A percentile compares a stretch with the other conserved stretches of the same genome.
Evolutionary conservation across 352 stramenopile genomes (phyloP).

Genomic region (Phytophthora parvispora): DNA sequence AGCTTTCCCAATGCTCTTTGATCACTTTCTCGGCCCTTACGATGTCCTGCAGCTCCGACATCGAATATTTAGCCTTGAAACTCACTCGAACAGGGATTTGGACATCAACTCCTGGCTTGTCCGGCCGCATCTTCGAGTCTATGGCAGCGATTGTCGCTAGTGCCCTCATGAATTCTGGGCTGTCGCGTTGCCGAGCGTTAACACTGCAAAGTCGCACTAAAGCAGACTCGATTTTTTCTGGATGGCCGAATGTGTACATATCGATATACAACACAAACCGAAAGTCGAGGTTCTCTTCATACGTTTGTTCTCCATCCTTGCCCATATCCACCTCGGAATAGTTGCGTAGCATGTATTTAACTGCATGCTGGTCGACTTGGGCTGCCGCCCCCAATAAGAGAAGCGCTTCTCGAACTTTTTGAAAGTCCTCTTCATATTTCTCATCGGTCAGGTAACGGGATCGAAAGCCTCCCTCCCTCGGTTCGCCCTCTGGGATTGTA

Average conservation of each 20-base stretch:
- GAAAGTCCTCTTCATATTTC: neutral
- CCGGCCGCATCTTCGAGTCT: neutral
- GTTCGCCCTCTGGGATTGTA: neutral
- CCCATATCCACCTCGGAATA: neutral
- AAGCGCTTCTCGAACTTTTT: neutral
- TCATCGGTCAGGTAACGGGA: too few relatives aligned
- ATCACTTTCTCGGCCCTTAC: neutral
- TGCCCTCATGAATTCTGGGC: neutral
- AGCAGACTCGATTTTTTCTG: neutral
- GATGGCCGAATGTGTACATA: neutral
- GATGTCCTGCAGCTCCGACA: neutral
- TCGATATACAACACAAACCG: neutral
- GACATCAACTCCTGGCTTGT: neutral
- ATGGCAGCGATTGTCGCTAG: neutral
- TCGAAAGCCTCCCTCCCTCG: too few relatives aligned
- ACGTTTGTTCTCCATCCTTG: neutral
- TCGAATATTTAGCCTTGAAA: neutral
- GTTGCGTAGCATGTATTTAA: neutral
- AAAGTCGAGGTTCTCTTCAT: neutral
- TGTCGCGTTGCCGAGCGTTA: neutral
- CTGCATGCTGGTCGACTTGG: neutral
- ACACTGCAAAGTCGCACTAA: neutral
- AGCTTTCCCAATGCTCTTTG: neutral
- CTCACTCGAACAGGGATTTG: neutral
- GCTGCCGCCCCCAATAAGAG: neutral